Evolutionary conservation across 352 stramenopile species (phyloP).

Genomic region (Phytophthora sp.): DNA sequence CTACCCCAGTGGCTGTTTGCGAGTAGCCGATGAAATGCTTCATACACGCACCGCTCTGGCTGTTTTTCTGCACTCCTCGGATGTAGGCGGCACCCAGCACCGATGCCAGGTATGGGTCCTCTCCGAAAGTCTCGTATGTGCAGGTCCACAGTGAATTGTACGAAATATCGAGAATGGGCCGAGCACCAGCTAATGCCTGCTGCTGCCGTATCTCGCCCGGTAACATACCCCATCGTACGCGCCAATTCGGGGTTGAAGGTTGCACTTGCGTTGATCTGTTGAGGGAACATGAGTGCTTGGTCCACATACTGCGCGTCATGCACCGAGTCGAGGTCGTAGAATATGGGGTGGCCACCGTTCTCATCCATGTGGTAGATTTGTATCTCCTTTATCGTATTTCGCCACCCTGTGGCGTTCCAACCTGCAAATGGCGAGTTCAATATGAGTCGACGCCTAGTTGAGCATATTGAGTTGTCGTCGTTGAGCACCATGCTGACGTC

Average conservation of each 20-base stretch:
- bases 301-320: slow-evolving; percentile 88
- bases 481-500: slow-evolving; percentile 82
- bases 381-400: slow-evolving; percentile 63
- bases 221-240: slow-evolving; percentile 64
- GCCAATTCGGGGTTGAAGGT: slow-evolving; percentile 84
- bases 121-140: slow-evolving; percentile 93
- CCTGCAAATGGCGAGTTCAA: slow-evolving; percentile 71
- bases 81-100: slow-evolving; percentile 75
- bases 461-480: slow-evolving; percentile 46
- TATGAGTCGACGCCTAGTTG: slow-evolving; percentile 84
- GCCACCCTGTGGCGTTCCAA: slow-evolving; percentile 53
- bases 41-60: slow-evolving; percentile 74
- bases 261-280: slow-evolving; percentile 87
- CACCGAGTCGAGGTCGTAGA: slow-evolving; percentile 90
- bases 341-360: slow-evolving; percentile 57
- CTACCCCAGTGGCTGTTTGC: slow-evolving; percentile 69
- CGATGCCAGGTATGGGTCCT: slow-evolving; percentile 81
- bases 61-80: slow-evolving; percentile 75
- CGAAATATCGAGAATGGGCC: slow-evolving; percentile 82
- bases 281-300: slow-evolving; percentile 80
- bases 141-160: slow-evolving; percentile 87
- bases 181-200: slow-evolving; percentile 89
- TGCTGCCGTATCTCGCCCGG: slow-evolving; percentile 79
- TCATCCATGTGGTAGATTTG: slow-evolving; percentile 73
- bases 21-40: slow-evolving; percentile 90